Evolutionary conservation across 345 rosid genomes (phyloP).

Genomic region (Brassica cretica): DNA sequence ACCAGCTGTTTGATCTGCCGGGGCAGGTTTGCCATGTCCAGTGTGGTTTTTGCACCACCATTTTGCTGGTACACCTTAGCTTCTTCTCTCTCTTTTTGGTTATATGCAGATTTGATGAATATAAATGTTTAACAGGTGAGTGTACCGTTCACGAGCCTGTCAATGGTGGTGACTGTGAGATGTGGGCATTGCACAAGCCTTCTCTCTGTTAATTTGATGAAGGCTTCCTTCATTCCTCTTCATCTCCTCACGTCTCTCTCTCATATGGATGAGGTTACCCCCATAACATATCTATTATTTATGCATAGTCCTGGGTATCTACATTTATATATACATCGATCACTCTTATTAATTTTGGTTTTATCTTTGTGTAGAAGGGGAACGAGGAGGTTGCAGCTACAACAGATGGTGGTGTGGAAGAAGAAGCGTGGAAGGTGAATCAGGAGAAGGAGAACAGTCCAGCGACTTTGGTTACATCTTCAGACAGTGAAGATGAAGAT

Average conservation of each 20-base stretch:
- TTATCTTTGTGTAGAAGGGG: slow-evolving; percentile 36
- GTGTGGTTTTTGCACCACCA: slow-evolving; percentile 91
- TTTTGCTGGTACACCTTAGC: slow-evolving; percentile 60
- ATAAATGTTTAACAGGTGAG: slow-evolving; percentile 60
- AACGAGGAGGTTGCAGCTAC: slow-evolving; percentile 45
- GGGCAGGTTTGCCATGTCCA: slow-evolving; percentile 97
- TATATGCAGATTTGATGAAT: slow-evolving; percentile 8
- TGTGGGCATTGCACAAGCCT: slow-evolving; percentile 96
- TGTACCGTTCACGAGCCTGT: slow-evolving; percentile 84
- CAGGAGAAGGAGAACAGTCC: slow-evolving; percentile 43
- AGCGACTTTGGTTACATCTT: slow-evolving; percentile 50
- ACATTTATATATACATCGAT: background rate
- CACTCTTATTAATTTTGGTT: background rate
- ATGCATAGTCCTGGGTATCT: background rate
- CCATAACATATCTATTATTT: background rate
- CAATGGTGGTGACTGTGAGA: slow-evolving; percentile 88
- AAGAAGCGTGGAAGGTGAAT: slow-evolving; percentile 39
- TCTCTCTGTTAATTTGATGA: slow-evolving; percentile 89
- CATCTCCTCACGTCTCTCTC: slow-evolving; percentile 71
- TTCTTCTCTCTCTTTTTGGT: background rate
- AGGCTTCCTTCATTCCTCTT: slow-evolving; percentile 83
- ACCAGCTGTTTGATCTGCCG: slow-evolving; percentile 69
- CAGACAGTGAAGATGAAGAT: slow-evolving; percentile 78
- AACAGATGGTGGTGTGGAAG: slow-evolving; percentile 39
- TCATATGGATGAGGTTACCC: slow-evolving; percentile 49